Evolutionary conservation across 148 eudicot species (phyloP).

Genomic region (Beta vulgaris): DNA sequence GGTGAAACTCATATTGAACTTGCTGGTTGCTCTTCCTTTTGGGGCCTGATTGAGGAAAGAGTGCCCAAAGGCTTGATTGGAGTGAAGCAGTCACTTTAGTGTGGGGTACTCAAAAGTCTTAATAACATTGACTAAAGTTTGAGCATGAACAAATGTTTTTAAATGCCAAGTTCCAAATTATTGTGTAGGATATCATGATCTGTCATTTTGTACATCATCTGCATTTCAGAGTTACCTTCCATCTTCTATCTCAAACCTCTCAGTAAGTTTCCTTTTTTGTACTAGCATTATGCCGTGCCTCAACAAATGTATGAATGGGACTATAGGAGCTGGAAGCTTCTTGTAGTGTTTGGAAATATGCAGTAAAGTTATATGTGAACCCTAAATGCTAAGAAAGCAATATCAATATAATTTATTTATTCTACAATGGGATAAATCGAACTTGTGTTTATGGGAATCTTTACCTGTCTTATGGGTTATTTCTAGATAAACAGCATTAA

Average conservation of each 20-base stretch:
- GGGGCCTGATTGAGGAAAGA: background rate
- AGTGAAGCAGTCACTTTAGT: background rate
- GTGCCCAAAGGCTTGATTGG: background rate
- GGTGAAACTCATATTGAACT: background rate
- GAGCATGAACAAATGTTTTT: background rate
- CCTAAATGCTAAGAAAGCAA: background rate
- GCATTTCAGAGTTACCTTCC: background rate
- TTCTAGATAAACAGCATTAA: background rate
- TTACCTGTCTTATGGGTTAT: too few relatives aligned
- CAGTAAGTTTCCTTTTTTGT: background rate
- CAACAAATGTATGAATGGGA: too few relatives aligned
- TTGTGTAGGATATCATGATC: background rate
- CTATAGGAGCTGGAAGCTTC: too few relatives aligned
- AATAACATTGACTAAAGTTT: background rate
- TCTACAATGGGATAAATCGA: too few relatives aligned
- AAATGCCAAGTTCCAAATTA: background rate
- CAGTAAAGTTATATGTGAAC: background rate
- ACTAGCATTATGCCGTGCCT: too few relatives aligned
- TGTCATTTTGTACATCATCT: background rate
- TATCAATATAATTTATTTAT: too few relatives aligned
- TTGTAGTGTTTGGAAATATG: conserved; percentile 1
- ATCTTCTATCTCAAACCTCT: conserved; percentile 3
- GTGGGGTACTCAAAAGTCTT: background rate
- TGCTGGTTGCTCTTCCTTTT: background rate
- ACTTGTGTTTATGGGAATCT: too few relatives aligned